phyloP scores from a whole-genome alignment of 2,329 filamentous ascomycete genomes.

The Diplodia corticola region DNA sequence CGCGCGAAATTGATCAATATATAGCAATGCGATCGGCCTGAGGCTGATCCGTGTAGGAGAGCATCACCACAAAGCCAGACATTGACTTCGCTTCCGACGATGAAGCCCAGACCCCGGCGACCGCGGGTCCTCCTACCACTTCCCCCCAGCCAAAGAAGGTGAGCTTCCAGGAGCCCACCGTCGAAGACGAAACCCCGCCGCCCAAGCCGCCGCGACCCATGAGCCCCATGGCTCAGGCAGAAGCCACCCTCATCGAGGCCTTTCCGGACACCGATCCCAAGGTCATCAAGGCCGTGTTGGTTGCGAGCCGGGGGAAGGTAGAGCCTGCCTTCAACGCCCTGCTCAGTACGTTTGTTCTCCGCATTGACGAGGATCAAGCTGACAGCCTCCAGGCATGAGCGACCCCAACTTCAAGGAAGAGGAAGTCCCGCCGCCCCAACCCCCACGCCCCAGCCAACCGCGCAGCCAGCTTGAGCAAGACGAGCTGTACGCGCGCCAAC shows the following conservation, averaged over 20 bases:
- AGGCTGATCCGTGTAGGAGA: conserved; percentile 28
- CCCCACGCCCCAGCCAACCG: conserved; percentile 70
- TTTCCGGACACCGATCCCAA: conserved; percentile 80
- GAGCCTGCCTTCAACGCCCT: conserved; percentile 96
- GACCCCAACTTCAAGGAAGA: conserved; percentile 54
- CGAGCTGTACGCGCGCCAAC: conserved; percentile 85
- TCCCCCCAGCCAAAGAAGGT: conserved; percentile 45
- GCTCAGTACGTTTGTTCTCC: conserved; percentile 59
- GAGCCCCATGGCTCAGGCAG: conserved; percentile 79
- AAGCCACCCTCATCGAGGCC: conserved; percentile 86
- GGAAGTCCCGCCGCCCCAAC: conserved; percentile 68
- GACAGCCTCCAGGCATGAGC: conserved; percentile 49
- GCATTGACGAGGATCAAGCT: conserved; percentile 7
- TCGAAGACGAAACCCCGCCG: conserved; percentile 59
- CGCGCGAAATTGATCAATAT: conserved; percentile 29
- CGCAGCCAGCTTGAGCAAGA: conserved; percentile 85
- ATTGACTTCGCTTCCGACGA: conserved; percentile 56
- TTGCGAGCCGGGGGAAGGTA: conserved; percentile 81
- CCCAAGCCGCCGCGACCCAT: conserved; percentile 79
- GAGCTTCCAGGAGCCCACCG: conserved; percentile 48
- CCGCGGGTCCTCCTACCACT: conserved; percentile 31
- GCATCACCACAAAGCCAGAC: conserved; percentile 40
- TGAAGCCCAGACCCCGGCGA: conserved; percentile 41
- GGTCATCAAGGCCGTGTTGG: conserved; percentile 84
- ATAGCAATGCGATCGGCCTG: conserved; percentile 7